Base-by-base conservation (phyloP, 1,284 basidiomycete genomes). In the Trichosporon sp. region DNA sequence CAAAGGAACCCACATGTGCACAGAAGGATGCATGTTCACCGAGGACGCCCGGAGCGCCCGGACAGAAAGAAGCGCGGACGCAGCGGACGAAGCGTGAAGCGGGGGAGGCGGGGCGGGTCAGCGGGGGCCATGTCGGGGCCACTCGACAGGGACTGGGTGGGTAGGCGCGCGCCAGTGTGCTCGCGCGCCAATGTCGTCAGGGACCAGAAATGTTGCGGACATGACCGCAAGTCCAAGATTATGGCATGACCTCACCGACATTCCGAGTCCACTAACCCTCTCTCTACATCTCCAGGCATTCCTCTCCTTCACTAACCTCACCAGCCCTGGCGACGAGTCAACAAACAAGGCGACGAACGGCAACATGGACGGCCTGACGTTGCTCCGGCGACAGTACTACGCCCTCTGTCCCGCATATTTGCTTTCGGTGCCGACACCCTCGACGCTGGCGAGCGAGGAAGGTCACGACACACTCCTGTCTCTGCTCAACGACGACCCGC, bases 341-440 rank as follows among this genome's bases (percentile, higher is more conserved):
- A 26, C 26, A 26, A 26, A 2, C 26, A 26, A 26, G 26, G 26
- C 26, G 26, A 26, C 26, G 26, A 26, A 26, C 26, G 26, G 26
- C 26, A 26, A 26, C 26, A 26, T 51, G 54, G 70, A 48, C 43
- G 66, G 16, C 12, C 68, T 78, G 8, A 40, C 69, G 0, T 74
- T 64, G 1, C 74, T 83, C 0, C 75, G 77, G 2, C 37, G 74
- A 43, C 81, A 83, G 70, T 81, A 82, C 72, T 78, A 78, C 38
- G 76, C 81, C 32, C 78, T 84, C 5, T 77, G 79, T n/a, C 81
- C 83, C 3, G 51, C 78, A 0, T 80, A 80, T 68, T 73, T 79
- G 35, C 76, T 84, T 12, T 43, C 40, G 10, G 61, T 82, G 0
- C 80, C 81, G 1, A 8, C 68, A 0, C 10, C 74, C 8, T 26